Evolutionary conservation across 805 yeast genomes (phyloP).

Genomic region (Candida argentea): DNA sequence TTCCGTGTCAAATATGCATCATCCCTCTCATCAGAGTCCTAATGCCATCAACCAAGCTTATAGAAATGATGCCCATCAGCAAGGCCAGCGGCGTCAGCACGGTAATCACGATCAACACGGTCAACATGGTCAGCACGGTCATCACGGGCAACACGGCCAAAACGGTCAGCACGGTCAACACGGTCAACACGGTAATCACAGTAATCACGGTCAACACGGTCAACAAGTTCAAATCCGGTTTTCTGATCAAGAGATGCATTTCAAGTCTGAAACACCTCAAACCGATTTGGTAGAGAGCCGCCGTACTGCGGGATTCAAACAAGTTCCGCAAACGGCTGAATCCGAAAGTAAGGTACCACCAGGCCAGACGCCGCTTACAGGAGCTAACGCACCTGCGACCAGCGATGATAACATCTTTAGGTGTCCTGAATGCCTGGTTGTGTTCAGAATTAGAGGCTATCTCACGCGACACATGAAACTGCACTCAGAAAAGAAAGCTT

Average conservation of each 20-base stretch:
- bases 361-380: slow-evolving; percentile 5
- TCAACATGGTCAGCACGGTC: no score
- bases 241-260: slow-evolving; percentile 17
- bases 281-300: slow-evolving; percentile 8
- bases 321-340: slow-evolving; percentile 3
- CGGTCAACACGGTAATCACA: no score
- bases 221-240: no score
- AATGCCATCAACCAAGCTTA: slow-evolving; percentile 23
- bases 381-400: no score
- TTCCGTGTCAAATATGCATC: slow-evolving; percentile 1
- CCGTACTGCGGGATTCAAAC: slow-evolving; percentile 2
- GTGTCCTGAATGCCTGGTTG: slow-evolving; percentile 40
- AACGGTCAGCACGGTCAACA: no score
- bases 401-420: slow-evolving; percentile 20
- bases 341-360: slow-evolving; percentile 8
- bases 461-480: slow-evolving; percentile 47
- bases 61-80: no score
- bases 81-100: no score
- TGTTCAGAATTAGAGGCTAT: slow-evolving; percentile 43
- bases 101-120: no score
- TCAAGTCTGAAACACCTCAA: slow-evolving; percentile 8
- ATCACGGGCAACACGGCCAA: no score
- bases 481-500: slow-evolving; percentile 41
- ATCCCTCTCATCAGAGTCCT: slow-evolving; percentile 28
- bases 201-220: no score